Evolutionary conservation across 805 yeast genomes (phyloP), one percentile per base, ranked within the genome.

Genomic region (Lachancea lanzarotensis): DNA sequence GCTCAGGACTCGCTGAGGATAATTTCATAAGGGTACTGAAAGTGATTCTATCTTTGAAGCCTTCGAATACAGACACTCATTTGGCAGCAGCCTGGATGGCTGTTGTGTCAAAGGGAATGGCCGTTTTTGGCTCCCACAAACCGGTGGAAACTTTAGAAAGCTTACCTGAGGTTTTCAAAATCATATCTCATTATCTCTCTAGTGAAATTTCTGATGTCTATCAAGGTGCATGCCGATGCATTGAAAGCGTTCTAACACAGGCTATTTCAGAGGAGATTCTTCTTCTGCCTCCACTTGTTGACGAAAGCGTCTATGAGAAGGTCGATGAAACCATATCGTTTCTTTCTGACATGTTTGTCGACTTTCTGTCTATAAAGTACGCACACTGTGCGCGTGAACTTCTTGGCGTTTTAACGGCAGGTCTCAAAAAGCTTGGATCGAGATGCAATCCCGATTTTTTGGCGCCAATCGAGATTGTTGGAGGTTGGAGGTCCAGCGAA

Each of bases 1-100:
- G 77, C 25, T 73, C 72, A 52, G 75, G 73, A 12, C 70, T 78
- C 30, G 84, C 84, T 49, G 72, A 76, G 26, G 84, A 80, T 33
- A 82, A 79, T 53, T 82, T 84, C 52, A 61, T 73, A 11, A 75
- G 70, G 44, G 81, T 88, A 10, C 68, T 88, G 47, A 78, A 83
- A 53, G 76, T 85, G 37, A 78, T 93, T 36, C 76, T 86, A 54
- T 84, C 84, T 49, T 72, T 90, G 58, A 82, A 81, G 53, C 98
- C 98, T 3, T 74, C 95, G 1, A 62, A 76, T 18, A 84, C 82
- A 54, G 98, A 93, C 59, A 73, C 82, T 26, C 90, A 88, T 62
- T 73, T 93, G 52, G 88, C 91, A 2, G 96, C 95, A 12, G 78
- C 96, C 11, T 93, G 98, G 98, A 74, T 89, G 35, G 96, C 97